phyloP scores from a whole-genome alignment of 2,329 filamentous ascomycete species.

The Monosporascus cannonballus region DNA sequence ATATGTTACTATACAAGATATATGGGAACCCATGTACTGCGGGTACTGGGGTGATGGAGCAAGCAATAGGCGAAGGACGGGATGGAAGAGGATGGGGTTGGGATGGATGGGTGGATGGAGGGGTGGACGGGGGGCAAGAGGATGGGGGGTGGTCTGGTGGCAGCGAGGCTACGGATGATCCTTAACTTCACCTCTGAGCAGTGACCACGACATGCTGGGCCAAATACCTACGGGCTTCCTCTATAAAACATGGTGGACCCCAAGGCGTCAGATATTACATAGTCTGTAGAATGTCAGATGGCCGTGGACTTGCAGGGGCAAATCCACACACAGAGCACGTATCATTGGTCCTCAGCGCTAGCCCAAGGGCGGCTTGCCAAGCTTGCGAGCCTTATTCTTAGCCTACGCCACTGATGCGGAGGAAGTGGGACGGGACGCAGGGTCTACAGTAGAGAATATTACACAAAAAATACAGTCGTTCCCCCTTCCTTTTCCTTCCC shows the following conservation, averaged over 20 bases:
- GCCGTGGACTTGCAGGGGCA: not conserved
- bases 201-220: too few relatives aligned
- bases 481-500: too few relatives aligned
- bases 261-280: not conserved
- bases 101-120: not conserved
- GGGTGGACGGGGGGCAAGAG: not conserved
- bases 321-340: not conserved
- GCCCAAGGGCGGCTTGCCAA: not conserved
- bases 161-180: not conserved
- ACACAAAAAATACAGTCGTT: not conserved
- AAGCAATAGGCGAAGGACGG: too few relatives aligned
- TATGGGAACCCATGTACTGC: not conserved
- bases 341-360: not conserved
- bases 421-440: constrained; percentile 25
- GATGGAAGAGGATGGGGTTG: not conserved
- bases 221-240: not conserved
- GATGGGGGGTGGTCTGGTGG: not conserved
- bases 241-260: not conserved
- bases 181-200: not conserved
- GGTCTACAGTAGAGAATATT: constrained; percentile 20
- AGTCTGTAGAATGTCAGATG: too few relatives aligned
- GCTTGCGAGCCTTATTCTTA: constrained; percentile 16
- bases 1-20: not conserved
- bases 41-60: too few relatives aligned
- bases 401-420: constrained; percentile 30